Evolutionary conservation across 2,329 filamentous ascomycete species (phyloP).

Genomic region (Pseudogymnoascus sp.): DNA sequence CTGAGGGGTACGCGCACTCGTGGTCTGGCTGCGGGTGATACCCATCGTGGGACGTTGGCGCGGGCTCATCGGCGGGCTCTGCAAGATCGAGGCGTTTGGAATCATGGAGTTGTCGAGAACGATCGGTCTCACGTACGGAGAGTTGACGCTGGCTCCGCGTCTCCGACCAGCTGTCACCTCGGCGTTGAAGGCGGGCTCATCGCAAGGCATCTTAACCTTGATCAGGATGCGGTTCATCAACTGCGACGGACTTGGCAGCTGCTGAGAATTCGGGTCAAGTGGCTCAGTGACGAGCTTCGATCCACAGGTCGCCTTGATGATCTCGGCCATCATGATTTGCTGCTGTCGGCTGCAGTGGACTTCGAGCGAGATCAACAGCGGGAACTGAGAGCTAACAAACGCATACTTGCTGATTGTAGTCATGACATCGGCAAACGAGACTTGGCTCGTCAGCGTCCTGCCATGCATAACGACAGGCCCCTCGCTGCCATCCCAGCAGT

Average conservation of each 20-base stretch:
- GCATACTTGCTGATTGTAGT: conserved; percentile 91
- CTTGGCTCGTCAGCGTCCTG: conserved; percentile 76
- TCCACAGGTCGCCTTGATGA: conserved; percentile 78
- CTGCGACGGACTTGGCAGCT: conserved; percentile 77
- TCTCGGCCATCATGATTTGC: conserved; percentile 80
- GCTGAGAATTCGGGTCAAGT: conserved; percentile 56
- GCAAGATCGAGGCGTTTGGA: conserved; percentile 42
- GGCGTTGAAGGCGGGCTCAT: conserved; percentile 34
- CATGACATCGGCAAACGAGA: conserved; percentile 86
- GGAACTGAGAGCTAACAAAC: conserved; percentile 78
- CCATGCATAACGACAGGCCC: conserved; percentile 89
- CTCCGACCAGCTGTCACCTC: conserved; percentile 40
- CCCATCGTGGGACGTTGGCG: conserved; percentile 18
- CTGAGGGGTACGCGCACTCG: conserved; percentile 10
- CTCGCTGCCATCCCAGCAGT: conserved; percentile 93
- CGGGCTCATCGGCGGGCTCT: conserved; percentile 46
- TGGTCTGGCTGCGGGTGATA: conserved; percentile 18
- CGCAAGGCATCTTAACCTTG: conserved; percentile 76
- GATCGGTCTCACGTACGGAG: conserved; percentile 60
- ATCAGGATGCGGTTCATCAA: conserved; percentile 77
- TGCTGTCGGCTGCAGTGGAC: conserved; percentile 83
- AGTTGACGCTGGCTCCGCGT: conserved; percentile 66
- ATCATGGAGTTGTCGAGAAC: conserved; percentile 49
- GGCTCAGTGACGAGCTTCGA: conserved; percentile 70
- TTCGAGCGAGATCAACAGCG: conserved; percentile 89